Base-by-base conservation (phyloP, 208 protist genomes). In the Zelonia costaricensis region DNA sequence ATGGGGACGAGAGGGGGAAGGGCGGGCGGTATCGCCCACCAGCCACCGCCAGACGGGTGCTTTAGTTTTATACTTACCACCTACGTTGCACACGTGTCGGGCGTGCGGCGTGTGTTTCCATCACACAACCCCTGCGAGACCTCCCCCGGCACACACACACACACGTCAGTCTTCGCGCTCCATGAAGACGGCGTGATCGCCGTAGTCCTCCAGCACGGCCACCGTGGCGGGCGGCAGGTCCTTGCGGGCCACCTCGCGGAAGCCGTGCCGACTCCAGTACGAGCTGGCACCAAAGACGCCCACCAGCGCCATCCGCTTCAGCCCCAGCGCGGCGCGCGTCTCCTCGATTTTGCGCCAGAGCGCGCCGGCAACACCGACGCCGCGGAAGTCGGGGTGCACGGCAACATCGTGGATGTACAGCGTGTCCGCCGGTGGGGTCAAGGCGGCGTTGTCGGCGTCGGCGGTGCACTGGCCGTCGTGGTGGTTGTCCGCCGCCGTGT, bases 381-480 rank as follows among this genome's bases (percentile, higher is more conserved):
- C 61, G 36, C 62, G 69, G n/a, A 47, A 61, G 13, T 65, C 55
- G 1, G 69, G 62, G 39, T 66, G 55, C 10, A 76, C 61, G 1
- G 69, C 69, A n/a, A 75, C 46, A 49, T 75, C 69, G 51, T 75
- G 69, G 4, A 75, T 23, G 61, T 69, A 75, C 2, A 75, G 36
- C n/a, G 69, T 74, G 35, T 74, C 68, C 9, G 44, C 48, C 27
- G 4, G 33, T 52, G 25, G 27, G 13, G 16, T n/a, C 13, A 4
- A 36, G 27, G 28, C 43, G 33, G n/a, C n/a, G 39, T 38, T 38
- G 7, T 22, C 39, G 4, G 4, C 39, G 39, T 18, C 3, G 7
- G 20, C 15, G 28, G 28, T n/a, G 36, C 35, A 4, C n/a, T 40
- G 7, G 33, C 10, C 33, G 33, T 38, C 10, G 33, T 38, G 7